Base-by-base conservation (phyloP, 768 basidiomycete genomes). In the Lenzites betulinus region DNA sequence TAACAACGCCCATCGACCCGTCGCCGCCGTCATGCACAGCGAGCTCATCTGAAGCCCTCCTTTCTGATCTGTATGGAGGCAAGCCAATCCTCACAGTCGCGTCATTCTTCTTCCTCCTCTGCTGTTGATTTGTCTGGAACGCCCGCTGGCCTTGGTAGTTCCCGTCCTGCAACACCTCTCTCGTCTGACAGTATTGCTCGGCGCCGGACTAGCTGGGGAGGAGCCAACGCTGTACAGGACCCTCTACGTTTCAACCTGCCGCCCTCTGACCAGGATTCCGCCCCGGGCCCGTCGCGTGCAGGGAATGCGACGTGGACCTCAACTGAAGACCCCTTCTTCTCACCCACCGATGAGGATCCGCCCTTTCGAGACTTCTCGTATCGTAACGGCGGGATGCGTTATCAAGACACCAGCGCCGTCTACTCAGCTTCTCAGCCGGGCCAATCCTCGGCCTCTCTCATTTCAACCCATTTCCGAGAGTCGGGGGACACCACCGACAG, bases 131-230 rank as follows among this genome's bases (percentile, higher is more conserved):
- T 87, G 36, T 73, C 80, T 46, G 72, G 77, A n/a, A 75, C 80
- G 3, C 71, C 77, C 41, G 68, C 80, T 49, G 80, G 80, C 28
- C 71, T 84, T 58, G 73, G 71, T 59, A 67, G 58, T 54, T 76
- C 79, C 42, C 75, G 73, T 22, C 84, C 85, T 16, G 70, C 79
- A 38, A 85, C 86, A 12, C 84, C 86, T n/a, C 77, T 52, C 5
- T 67, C 72, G 16, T 66, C 71, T 2, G 78, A 81, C 59, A 76
- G 76, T 49, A 71, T 77, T 63, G 68, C 86, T 38, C 79, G 86
- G 62, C 75, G 86, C 51, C 78, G 88, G 58, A 71, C 77, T 1
- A 88, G 87, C 67, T 85, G 88, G 85, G 82, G 83, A 23, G 71
- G 73, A 23, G 64, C 76, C 44, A 79, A 83, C 58, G 64, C 70